Conservation (phyloP, 2,329 filamentous ascomycete species). For the Diplodia intermedia region DNA sequence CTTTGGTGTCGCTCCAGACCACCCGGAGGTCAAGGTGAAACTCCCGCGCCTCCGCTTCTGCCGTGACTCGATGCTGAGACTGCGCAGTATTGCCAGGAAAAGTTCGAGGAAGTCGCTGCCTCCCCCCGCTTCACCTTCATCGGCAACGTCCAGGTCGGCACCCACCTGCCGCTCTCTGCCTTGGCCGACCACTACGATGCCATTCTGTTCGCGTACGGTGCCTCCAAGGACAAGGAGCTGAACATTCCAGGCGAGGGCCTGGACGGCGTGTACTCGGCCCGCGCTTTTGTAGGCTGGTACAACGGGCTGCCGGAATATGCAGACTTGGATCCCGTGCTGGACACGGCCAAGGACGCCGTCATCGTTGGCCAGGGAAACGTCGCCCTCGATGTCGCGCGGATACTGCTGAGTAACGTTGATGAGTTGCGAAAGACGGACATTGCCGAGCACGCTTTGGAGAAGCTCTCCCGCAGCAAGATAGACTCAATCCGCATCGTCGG, state of each 20-base stretch:
- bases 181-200: constrained; percentile 88
- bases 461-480: constrained; percentile 73
- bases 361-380: constrained; percentile 97
- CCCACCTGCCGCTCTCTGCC: constrained; percentile 68
- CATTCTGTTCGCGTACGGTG: constrained; percentile 90
- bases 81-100: constrained; percentile 87
- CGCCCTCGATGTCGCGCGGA: constrained; percentile 89
- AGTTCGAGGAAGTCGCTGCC: constrained; percentile 85
- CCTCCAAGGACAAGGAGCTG: constrained; percentile 79
- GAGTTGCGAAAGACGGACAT: constrained; percentile 84
- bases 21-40: constrained; percentile 93
- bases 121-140: constrained; percentile 87
- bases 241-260: constrained; percentile 82
- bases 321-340: constrained; percentile 73
- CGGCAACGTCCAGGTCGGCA: constrained; percentile 84
- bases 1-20: constrained; percentile 96
- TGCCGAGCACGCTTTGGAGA: constrained; percentile 79
- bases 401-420: constrained; percentile 79
- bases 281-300: constrained; percentile 97
- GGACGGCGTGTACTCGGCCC: constrained; percentile 81
- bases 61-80: constrained; percentile 8
- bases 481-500: constrained; percentile 87
- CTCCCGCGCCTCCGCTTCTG: neutral
- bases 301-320: constrained; percentile 89
- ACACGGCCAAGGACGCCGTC: constrained; percentile 78